Evolutionary conservation across 768 basidiomycete genomes (phyloP).

Genomic region (Lactarius pseudohatsudake): DNA sequence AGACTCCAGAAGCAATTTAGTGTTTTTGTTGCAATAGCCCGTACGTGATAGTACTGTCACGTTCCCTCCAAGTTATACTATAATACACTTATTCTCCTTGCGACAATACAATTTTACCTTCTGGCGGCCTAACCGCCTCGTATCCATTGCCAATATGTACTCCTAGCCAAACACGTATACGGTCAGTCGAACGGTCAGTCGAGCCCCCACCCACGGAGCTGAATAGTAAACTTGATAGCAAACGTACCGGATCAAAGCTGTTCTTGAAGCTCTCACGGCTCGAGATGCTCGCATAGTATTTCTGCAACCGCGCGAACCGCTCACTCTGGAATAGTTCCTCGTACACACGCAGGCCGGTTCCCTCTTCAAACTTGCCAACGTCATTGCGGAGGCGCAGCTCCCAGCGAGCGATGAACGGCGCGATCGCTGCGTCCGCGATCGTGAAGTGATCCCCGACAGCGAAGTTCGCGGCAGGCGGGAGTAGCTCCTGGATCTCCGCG

Average conservation of each 20-base stretch:
- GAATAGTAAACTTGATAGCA: slow-evolving; percentile 33
- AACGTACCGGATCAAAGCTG: slow-evolving; percentile 52
- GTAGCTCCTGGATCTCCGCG: slow-evolving; percentile 46
- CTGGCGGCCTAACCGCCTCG: neutral
- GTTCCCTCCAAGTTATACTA: neutral
- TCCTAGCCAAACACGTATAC: neutral
- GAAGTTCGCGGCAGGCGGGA: slow-evolving; percentile 45
- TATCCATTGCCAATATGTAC: neutral
- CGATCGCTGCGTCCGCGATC: slow-evolving; percentile 57
- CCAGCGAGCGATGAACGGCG: slow-evolving; percentile 56
- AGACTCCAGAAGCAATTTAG: no score
- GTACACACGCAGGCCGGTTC: slow-evolving; percentile 44
- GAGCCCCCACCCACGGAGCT: slow-evolving; percentile 1
- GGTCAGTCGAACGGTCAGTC: slow-evolving; percentile 6
- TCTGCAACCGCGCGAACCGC: slow-evolving; percentile 46
- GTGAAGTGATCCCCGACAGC: slow-evolving; percentile 46
- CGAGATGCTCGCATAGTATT: slow-evolving; percentile 47
- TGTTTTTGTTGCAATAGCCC: no score
- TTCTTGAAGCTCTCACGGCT: slow-evolving; percentile 50
- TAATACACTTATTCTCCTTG: neutral
- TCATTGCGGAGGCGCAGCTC: slow-evolving; percentile 46
- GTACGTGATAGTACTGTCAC: no score
- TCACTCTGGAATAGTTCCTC: slow-evolving; percentile 40
- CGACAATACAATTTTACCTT: slow-evolving; percentile 25
- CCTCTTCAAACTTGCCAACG: slow-evolving; percentile 44